phyloP scores from a whole-genome alignment of 352 stramenopile genomes.

The Globisporangium acanthophoron region DNA sequence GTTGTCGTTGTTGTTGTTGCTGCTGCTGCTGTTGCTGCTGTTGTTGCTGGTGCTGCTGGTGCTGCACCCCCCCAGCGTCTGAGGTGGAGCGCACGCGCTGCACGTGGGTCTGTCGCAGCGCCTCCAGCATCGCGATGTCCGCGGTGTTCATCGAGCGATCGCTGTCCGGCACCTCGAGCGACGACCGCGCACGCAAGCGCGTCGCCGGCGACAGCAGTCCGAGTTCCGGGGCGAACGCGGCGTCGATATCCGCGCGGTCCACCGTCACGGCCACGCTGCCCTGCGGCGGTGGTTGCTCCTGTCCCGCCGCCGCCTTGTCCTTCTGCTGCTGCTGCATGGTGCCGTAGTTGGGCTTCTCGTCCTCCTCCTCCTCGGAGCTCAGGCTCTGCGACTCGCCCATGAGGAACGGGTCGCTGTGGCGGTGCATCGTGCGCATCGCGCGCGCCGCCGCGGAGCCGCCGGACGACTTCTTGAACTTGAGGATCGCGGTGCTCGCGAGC shows the following conservation, averaged over 20 bases:
- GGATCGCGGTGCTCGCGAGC: constrained; percentile 15
- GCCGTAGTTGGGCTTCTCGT: constrained; percentile 13
- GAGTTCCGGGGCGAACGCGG: constrained; percentile 5
- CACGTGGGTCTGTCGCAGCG: constrained; percentile 3
- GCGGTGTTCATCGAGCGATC: background rate
- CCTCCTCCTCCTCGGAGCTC: constrained; percentile 16
- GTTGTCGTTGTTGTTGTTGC: background rate
- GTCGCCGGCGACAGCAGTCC: constrained; percentile 1
- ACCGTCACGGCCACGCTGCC: background rate
- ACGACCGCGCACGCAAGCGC: constrained; percentile 10
- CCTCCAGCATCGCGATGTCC: constrained; percentile 6
- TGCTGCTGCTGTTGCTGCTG: background rate
- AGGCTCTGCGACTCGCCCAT: constrained; percentile 18
- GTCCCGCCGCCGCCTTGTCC: background rate
- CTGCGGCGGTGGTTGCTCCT: too few relatives aligned
- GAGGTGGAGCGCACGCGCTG: constrained; percentile 9
- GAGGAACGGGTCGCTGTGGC: constrained; percentile 14
- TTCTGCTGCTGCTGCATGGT: background rate
- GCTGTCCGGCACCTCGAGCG: constrained; percentile 5
- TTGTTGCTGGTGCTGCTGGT: background rate
- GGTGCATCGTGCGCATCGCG: constrained; percentile 8
- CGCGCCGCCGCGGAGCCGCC: background rate
- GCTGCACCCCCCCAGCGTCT: background rate
- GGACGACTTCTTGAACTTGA: constrained; percentile 15
- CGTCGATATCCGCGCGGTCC: background rate